Percentiles rank a stretch among this genome's conserved stretches.
phyloP scores from a whole-genome alignment of 2,329 filamentous ascomycete genomes.

The Clathrospora elynae region DNA sequence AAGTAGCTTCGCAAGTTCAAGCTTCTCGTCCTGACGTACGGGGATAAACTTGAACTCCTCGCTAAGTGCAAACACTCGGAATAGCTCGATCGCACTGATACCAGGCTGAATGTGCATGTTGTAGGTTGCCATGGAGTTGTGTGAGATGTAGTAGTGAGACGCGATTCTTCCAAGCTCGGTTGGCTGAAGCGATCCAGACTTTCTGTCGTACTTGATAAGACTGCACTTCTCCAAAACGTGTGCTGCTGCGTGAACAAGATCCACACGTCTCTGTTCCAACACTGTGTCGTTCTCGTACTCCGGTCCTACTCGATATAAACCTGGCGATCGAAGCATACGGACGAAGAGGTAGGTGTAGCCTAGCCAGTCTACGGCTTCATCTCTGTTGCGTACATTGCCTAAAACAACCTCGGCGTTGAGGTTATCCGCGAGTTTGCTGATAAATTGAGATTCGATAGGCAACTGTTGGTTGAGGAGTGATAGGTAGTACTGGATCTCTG shows the following conservation, averaged over 20 bases:
- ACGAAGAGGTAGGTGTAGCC: slow-evolving; percentile 98
- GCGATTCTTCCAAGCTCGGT: slow-evolving; percentile 95
- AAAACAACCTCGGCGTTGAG: slow-evolving; percentile 95
- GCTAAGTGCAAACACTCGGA: slow-evolving; percentile 93
- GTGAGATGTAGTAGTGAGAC: slow-evolving; percentile 97
- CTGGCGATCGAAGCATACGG: slow-evolving; percentile 93
- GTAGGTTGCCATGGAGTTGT: slow-evolving; percentile 96
- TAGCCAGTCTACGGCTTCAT: slow-evolving; percentile 98
- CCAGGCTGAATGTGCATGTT: slow-evolving; percentile 93
- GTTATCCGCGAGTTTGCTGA: slow-evolving; percentile 91
- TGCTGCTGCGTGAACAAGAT: slow-evolving; percentile 93
- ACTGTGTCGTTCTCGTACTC: slow-evolving; percentile 94
- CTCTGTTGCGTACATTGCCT: slow-evolving; percentile 86
- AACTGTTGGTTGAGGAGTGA: slow-evolving; percentile 96
- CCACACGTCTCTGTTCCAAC: slow-evolving; percentile 95
- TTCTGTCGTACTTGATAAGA: slow-evolving; percentile 93
- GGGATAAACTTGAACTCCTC: slow-evolving; percentile 99
- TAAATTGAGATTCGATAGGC: slow-evolving; percentile 95
- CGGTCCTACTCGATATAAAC: slow-evolving; percentile 90
- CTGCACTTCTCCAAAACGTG: slow-evolving; percentile 83
- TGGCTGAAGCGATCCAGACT: slow-evolving; percentile 82
- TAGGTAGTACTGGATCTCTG: slow-evolving; percentile 95
- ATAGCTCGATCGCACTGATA: slow-evolving; percentile 91
- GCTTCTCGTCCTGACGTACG: slow-evolving; percentile 94
- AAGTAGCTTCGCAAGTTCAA: slow-evolving; percentile 90